Base-by-base conservation (phyloP, 139 green algal genomes). In the Closterium sp. region DNA sequence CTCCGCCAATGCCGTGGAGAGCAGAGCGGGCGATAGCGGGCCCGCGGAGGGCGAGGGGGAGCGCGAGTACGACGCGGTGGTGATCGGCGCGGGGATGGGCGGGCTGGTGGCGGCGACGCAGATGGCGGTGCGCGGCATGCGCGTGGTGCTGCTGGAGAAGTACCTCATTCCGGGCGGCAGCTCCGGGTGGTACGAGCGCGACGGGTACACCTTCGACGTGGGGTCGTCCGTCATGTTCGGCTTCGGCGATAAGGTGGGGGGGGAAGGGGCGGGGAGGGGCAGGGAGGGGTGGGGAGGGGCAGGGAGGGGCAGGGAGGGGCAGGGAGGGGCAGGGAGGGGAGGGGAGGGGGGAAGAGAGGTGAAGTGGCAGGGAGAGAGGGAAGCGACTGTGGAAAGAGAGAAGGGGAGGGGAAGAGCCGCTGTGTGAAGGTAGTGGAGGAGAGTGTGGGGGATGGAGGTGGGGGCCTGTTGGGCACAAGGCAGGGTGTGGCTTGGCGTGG, bases 141-240 rank as follows among this genome's bases (percentile, higher is more conserved):
- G 92, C 22, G 93, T 95, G 91, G 88, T 95, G 86, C 84, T 94
- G 31, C 91, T 95, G 91, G 93, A 95, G 88, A 95, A 95, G 95
- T 99, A 99, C 93, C 91, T 98, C 38, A 97, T 99, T 17, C 97
- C 97, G 19, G 97, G 97, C 38, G 98, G 98, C 91, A 97, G 95
- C 84, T 97, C 98, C 1, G 98, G 95, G 7, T 97, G 97, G 93
- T 99, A 96, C 94, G 96, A 98, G 91, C 94, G 97, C 4, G 95
- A 99, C 85, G 98, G 98, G 86, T 99, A 97, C 95, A 98, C 94
- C 19, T 99, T 99, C 95, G 98, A 99, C 92, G 98, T 99, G 9
- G 97, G 97, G 32, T 97, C 95, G 22, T 97, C 95, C 91, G 99
- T 99, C 97, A 99, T 99, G 98, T 99, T 99, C 96, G 98, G 98